phyloP scores from a whole-genome alignment of 148 eudicot species.

The Persicaria tinctoria region DNA sequence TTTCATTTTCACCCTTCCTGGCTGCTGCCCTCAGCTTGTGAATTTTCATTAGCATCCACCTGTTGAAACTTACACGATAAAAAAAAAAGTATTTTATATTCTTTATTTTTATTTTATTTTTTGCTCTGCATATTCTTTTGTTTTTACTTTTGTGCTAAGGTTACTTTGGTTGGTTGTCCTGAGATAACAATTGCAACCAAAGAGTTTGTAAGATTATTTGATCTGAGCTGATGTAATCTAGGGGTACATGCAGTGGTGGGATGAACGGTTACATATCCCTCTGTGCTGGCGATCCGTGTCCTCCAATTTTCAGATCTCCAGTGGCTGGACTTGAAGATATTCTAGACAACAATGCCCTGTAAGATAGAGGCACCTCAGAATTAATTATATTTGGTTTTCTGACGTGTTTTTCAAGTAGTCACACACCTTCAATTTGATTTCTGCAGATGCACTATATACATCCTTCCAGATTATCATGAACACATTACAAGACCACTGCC shows the following conservation, averaged over 20 bases:
- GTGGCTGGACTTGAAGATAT: conserved; percentile 76
- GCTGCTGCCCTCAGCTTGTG: background rate
- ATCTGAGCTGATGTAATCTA: conserved; percentile 26
- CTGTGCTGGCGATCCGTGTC: conserved; percentile 93
- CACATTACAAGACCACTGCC: conserved; percentile 66
- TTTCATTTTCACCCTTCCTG: background rate
- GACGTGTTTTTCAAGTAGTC: background rate
- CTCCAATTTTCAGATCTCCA: conserved; percentile 85
- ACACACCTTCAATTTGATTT: background rate
- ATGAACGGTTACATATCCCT: conserved; percentile 94
- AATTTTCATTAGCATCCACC: background rate
- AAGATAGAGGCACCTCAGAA: conserved; percentile 19
- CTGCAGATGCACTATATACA: conserved; percentile 80
- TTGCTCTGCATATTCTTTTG: background rate
- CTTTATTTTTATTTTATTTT: background rate
- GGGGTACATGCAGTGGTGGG: conserved; percentile 76
- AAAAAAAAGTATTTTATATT: background rate
- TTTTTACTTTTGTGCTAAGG: background rate
- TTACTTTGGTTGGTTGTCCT: background rate
- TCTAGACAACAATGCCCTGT: conserved; percentile 87
- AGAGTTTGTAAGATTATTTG: background rate
- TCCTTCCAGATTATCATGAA: conserved; percentile 75
- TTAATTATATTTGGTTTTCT: conserved; percentile 1
- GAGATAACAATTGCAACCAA: background rate
- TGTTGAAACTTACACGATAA: background rate